These are phyloP conservation scores for Triglochin maritima DNA, from an alignment of 106 monocot species.

Conservation along the genomic window DNA sequence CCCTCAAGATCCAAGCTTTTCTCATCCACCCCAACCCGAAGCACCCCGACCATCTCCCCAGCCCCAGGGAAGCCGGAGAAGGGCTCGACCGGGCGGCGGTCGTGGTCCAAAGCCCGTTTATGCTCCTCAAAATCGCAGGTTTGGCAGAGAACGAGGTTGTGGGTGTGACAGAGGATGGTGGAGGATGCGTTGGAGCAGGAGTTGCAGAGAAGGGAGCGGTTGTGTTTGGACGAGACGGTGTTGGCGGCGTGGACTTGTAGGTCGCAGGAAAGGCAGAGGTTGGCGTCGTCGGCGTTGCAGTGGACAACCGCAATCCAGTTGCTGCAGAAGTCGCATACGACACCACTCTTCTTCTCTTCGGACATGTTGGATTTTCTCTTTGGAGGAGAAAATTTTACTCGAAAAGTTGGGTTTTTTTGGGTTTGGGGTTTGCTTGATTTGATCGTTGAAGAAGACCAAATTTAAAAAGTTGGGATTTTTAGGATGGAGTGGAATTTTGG, in stretches of 20 bases:
- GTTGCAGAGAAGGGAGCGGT: slow-evolving; percentile 43
- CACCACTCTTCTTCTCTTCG: not conserved
- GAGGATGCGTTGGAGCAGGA: slow-evolving; percentile 29
- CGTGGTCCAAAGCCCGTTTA: not conserved
- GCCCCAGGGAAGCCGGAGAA: slow-evolving; percentile 43
- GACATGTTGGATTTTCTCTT: not conserved
- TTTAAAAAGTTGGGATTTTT: too few relatives aligned
- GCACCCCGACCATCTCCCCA: slow-evolving; percentile 19
- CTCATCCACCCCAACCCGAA: slow-evolving; percentile 30
- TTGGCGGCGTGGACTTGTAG: slow-evolving; percentile 66
- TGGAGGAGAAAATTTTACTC: too few relatives aligned
- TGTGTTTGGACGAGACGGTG: slow-evolving; percentile 43
- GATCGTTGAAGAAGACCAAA: too few relatives aligned
- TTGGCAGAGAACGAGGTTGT: slow-evolving; percentile 21
- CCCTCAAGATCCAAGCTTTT: slow-evolving; percentile 4
- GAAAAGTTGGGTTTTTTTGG: too few relatives aligned
- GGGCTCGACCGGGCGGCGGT: slow-evolving; percentile 38
- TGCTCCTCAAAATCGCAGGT: slow-evolving; percentile 42
- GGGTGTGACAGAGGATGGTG: slow-evolving; percentile 24
- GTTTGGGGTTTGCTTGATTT: too few relatives aligned
- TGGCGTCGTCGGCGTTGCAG: slow-evolving; percentile 6
- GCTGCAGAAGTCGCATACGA: slow-evolving; percentile 1
- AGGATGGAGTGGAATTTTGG: too few relatives aligned
- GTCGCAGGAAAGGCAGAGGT: slow-evolving; percentile 30
- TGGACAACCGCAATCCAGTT: not conserved